Percentiles rank a stretch among this genome's conserved stretches.
Evolutionary conservation across 2,329 filamentous ascomycete species (phyloP).

Genomic region (Myriosclerotinia duriaeana): DNA sequence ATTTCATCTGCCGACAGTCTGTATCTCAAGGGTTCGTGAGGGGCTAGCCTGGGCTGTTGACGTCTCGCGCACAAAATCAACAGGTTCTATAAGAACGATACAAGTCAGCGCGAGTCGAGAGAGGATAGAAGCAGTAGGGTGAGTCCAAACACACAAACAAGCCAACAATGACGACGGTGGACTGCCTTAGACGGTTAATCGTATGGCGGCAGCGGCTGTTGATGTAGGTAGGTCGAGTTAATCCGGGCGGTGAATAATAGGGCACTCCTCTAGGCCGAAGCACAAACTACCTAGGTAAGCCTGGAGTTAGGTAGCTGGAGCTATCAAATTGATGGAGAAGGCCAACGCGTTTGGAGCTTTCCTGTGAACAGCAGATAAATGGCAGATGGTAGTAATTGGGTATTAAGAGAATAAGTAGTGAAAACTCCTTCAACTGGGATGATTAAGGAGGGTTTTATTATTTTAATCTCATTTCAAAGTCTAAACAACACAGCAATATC

Average conservation of each 20-base stretch:
- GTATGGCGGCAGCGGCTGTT: slow-evolving; percentile 21
- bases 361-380: slow-evolving; percentile 3
- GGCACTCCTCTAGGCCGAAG: slow-evolving; percentile 18
- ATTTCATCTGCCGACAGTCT: slow-evolving; percentile 6
- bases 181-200: slow-evolving; percentile 6
- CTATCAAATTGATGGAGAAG: slow-evolving; percentile 15
- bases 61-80: slow-evolving; percentile 17
- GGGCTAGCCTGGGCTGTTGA: slow-evolving; percentile 12
- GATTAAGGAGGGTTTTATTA: slow-evolving; percentile 1
- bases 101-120: slow-evolving; percentile 9
- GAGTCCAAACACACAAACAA: slow-evolving; percentile 11
- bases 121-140: slow-evolving; percentile 7
- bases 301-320: not conserved
- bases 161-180: slow-evolving; percentile 2
- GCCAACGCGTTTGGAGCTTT: slow-evolving; percentile 22
- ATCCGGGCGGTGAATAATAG: slow-evolving; percentile 24
- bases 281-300: not conserved
- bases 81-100: slow-evolving; percentile 15
- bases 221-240: slow-evolving; percentile 21
- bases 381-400: slow-evolving; percentile 12
- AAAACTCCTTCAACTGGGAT: not conserved
- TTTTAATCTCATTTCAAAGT: slow-evolving; percentile 16
- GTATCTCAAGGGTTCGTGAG: slow-evolving; percentile 20
- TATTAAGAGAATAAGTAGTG: slow-evolving; percentile 3
- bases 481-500: slow-evolving; percentile 19